These are phyloP conservation scores for Syzygium aromaticum DNA, from an alignment of 345 rosid genomes.

Conservation along the genomic window DNA sequence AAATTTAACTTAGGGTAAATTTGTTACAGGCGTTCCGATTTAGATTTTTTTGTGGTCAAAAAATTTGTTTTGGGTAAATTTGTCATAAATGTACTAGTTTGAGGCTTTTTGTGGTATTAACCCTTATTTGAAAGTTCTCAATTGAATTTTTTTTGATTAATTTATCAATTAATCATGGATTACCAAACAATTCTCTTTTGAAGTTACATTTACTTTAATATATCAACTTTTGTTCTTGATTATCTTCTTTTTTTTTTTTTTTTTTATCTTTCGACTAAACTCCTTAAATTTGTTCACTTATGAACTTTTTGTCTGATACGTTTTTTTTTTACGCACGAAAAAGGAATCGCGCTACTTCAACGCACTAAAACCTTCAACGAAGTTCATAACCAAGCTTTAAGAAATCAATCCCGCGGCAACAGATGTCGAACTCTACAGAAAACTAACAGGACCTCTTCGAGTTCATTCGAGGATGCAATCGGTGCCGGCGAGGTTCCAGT, in stretches of 20 bases:
- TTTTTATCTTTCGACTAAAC: neutral
- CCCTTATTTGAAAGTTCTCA: neutral
- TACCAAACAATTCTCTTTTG: neutral
- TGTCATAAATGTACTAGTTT: no score
- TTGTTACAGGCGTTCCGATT: no score
- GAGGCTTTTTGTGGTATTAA: no score
- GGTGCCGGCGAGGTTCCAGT: constrained; percentile 84
- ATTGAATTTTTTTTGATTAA: neutral
- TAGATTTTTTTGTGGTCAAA: no score
- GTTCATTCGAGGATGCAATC: constrained; percentile 76
- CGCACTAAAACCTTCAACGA: neutral
- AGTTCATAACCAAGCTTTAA: neutral
- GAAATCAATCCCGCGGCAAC: neutral
- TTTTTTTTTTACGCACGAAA: constrained; percentile 14
- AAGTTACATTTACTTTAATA: neutral
- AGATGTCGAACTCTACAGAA: neutral
- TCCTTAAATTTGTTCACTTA: neutral
- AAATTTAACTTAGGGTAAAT: no score
- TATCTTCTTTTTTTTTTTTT: neutral
- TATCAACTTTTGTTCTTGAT: neutral
- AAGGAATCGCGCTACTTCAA: neutral
- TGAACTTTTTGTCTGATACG: neutral
- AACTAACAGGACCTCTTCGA: constrained; percentile 53
- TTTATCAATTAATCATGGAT: neutral
- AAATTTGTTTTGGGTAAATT: no score